These are phyloP conservation scores for Zanthoxylum bungeanum DNA, from an alignment of 345 rosid species.

Conservation along the genomic window DNA sequence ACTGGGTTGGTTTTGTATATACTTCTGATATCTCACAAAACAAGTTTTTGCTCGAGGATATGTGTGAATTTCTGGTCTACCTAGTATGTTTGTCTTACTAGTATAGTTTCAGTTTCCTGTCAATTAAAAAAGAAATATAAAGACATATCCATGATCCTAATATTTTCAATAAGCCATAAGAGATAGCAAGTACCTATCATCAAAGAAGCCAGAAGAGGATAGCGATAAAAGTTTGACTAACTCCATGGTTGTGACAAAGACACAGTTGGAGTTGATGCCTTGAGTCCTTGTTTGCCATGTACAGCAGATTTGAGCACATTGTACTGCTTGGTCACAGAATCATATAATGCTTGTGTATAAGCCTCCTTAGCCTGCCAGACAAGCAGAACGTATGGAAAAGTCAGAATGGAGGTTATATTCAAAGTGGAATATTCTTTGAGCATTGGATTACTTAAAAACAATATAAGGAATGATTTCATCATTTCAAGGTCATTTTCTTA, in stretches of 20 bases:
- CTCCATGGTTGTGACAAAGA: conserved; percentile 88
- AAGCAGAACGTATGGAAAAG: conserved; percentile 14
- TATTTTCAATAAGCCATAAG: not conserved
- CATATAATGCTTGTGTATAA: conserved; percentile 47
- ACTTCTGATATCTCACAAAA: no score
- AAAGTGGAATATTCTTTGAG: not conserved
- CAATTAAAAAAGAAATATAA: no score
- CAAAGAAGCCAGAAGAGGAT: conserved; percentile 2
- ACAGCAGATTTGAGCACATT: conserved; percentile 64
- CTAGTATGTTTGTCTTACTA: not conserved
- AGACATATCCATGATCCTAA: not conserved
- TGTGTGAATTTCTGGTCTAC: not conserved
- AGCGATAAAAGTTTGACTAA: conserved; percentile 31
- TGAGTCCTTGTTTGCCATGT: conserved; percentile 53
- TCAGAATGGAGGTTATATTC: conserved; percentile 8
- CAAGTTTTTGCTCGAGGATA: not conserved
- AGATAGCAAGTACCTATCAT: conserved; percentile 18
- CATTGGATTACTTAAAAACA: not conserved
- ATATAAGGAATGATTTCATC: not conserved
- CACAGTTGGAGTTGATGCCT: conserved; percentile 61
- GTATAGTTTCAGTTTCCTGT: not conserved
- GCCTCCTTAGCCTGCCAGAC: conserved; percentile 66
- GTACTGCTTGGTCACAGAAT: conserved; percentile 67
- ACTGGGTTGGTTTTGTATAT: not conserved
- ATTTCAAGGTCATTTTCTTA: not conserved